Evolutionary conservation across 2,329 filamentous ascomycete species (phyloP), one percentile per base, ranked within the genome.

Genomic region (Whalleya microplaca): DNA sequence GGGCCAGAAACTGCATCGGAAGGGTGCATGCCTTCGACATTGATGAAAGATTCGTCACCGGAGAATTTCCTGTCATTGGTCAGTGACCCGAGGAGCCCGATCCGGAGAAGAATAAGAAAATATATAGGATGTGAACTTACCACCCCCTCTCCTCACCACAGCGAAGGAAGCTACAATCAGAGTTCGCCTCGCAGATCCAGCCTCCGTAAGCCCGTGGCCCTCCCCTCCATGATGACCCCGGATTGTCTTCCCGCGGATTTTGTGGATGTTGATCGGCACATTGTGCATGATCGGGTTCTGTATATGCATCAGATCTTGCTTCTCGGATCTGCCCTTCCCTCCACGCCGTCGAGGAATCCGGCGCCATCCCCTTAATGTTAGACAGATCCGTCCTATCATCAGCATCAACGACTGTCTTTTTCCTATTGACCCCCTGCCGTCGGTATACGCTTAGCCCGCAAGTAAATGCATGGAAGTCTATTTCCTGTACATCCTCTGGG

Each of bases 101-200:
- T 37, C 6, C 32, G 8, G 7, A 12, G 32, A 37, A 29, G 40
- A 55, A 43, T n/a, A 45, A n/a, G 53, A 53, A 41, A 19, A 50
- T 51, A 27, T 23, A 29, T 41, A 51, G 54, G 3, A n/a, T 19
- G 42, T 32, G 53, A 27, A 79, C 83, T 72, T 68, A 95, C 92
- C 94, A 98, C 70, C 92, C 92, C 77, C 93, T 82, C 75, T 98
- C 94, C 66, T 90, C 88, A 7, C 94, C 94, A 52, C 83, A 82
- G 51, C 80, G 85, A 64, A 98, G 77, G 74, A 94, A 96, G 57
- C 84, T 87, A 69, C 92, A 96, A 72, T 96, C 91, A 16, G 92
- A 92, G 75, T 96, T 94, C 51, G 84, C 71, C 57, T 85, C 82
- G 69, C 92, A 93, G 41, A 85, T 81, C 94, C 94, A 99, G 23